phyloP scores from a whole-genome alignment of 305 asterid species.

The Nicotiana rustica region DNA sequence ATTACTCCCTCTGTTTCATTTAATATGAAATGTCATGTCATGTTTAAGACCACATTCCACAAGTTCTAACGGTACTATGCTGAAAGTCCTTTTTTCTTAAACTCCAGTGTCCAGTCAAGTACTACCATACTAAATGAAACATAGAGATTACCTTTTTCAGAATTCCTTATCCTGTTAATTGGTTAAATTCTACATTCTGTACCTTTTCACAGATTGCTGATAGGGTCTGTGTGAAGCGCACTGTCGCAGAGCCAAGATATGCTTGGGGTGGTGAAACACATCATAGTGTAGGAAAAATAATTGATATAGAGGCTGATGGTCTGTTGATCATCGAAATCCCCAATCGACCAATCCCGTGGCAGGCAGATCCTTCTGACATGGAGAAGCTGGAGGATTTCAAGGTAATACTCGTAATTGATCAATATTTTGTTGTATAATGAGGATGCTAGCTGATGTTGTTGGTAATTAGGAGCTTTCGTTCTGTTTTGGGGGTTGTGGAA shows the following conservation, averaged over 20 bases:
- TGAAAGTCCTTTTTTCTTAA: too few species aligned
- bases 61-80: too few species aligned
- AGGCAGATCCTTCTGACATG: slow-evolving; percentile 99
- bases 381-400: slow-evolving; percentile 90
- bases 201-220: slow-evolving; percentile 73
- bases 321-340: slow-evolving; percentile 85
- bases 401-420: slow-evolving; percentile 56
- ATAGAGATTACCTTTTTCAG: neutral
- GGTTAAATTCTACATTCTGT: slow-evolving; percentile 17
- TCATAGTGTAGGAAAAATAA: slow-evolving; percentile 91
- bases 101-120: neutral
- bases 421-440: slow-evolving; percentile 23
- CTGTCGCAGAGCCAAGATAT: slow-evolving; percentile 97
- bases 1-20: slow-evolving; percentile 21
- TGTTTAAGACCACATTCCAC: neutral
- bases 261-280: slow-evolving; percentile 99
- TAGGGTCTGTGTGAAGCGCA: slow-evolving; percentile 93
- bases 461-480: slow-evolving; percentile 18
- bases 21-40: slow-evolving; percentile 22
- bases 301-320: slow-evolving; percentile 92
- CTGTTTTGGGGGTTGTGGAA: slow-evolving; percentile 25
- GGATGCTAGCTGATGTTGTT: neutral
- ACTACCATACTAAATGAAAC: neutral
- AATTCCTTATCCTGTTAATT: neutral
- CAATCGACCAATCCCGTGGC: slow-evolving; percentile 88